Conservation (phyloP, 2,329 filamentous ascomycete genomes). For the Colletotrichum liriopes region DNA sequence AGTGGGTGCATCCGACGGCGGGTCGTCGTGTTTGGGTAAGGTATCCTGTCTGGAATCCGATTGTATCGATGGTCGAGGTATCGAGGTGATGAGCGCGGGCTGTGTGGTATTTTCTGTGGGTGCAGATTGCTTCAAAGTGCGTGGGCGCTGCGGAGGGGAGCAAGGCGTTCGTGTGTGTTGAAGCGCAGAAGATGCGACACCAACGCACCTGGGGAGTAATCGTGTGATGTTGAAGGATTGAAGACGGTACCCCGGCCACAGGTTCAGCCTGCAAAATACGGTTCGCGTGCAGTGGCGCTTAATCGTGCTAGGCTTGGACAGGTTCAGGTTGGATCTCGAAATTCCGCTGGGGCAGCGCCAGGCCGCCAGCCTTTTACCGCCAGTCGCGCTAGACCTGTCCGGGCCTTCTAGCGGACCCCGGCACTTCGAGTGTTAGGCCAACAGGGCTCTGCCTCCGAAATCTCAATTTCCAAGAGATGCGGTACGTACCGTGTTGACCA, state of each 20-base stretch:
- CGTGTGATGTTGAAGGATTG: constrained; percentile 45
- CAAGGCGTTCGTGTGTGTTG: constrained; percentile 9
- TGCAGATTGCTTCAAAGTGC: constrained; percentile 4
- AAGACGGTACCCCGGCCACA: constrained; percentile 37
- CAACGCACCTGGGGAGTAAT: constrained; percentile 27
- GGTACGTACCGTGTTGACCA: constrained; percentile 2
- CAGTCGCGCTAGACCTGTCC: constrained; percentile 29
- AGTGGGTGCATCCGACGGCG: constrained; percentile 42
- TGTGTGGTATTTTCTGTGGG: not conserved
- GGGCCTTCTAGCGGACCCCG: constrained; percentile 26
- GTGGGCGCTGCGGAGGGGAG: not conserved
- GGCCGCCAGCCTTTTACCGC: constrained; percentile 32
- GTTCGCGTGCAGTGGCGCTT: constrained; percentile 44
- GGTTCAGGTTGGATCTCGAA: constrained; percentile 33
- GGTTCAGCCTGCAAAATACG: constrained; percentile 42
- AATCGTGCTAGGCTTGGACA: constrained; percentile 26
- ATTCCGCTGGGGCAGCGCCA: constrained; percentile 29
- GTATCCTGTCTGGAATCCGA: constrained; percentile 14
- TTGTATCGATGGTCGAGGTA: constrained; percentile 21
- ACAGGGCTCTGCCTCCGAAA: constrained; percentile 8
- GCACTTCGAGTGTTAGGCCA: constrained; percentile 33
- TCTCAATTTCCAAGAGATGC: constrained; percentile 12
- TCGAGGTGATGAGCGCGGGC: constrained; percentile 1
- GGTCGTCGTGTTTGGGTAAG: constrained; percentile 28
- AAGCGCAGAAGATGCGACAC: constrained; percentile 38